Percentiles rank a stretch among this genome's conserved stretches.
These are phyloP conservation scores for Dioszegia hungarica DNA, from an alignment of 768 basidiomycete species.

Conservation along the genomic window DNA sequence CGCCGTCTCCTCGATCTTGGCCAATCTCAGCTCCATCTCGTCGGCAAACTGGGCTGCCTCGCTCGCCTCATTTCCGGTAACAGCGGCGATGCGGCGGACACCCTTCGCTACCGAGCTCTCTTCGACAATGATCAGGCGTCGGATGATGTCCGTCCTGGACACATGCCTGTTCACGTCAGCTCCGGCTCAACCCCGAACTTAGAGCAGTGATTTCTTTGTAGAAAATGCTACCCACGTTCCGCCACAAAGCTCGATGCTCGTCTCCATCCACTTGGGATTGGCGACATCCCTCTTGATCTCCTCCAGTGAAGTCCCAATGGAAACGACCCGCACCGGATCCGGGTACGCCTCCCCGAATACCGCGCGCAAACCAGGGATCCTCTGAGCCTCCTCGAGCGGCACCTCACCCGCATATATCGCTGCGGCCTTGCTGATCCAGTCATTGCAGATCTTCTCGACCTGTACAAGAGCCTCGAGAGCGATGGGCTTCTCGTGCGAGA, in stretches of 20 bases:
- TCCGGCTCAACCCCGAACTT: too few relatives aligned
- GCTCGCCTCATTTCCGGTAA: slow-evolving; percentile 89
- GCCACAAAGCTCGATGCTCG: slow-evolving; percentile 96
- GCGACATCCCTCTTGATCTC: slow-evolving; percentile 79
- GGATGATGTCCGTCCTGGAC: slow-evolving; percentile 89
- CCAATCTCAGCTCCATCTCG: slow-evolving; percentile 61
- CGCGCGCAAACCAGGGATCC: slow-evolving; percentile 88
- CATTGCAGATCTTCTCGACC: slow-evolving; percentile 76
- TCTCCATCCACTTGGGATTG: slow-evolving; percentile 83
- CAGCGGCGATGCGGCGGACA: slow-evolving; percentile 85
- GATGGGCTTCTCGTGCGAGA: slow-evolving; percentile 90
- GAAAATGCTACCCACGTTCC: slow-evolving; percentile 79
- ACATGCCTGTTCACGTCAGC: slow-evolving; percentile 66
- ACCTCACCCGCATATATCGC: slow-evolving; percentile 84
- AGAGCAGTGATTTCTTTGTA: too few relatives aligned
- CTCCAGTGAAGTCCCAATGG: slow-evolving; percentile 78
- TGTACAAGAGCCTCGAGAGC: slow-evolving; percentile 66
- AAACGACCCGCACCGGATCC: slow-evolving; percentile 92
- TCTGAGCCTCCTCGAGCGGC: slow-evolving; percentile 66
- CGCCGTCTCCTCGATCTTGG: slow-evolving; percentile 57
- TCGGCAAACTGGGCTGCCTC: slow-evolving; percentile 68
- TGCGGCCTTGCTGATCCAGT: slow-evolving; percentile 87
- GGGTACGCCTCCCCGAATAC: slow-evolving; percentile 98
- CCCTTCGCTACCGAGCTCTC: slow-evolving; percentile 98
- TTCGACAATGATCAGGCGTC: slow-evolving; percentile 88